These are phyloP conservation scores for Phoenix roebelenii DNA, from an alignment of 176 grass and related monocot species.

Conservation along the genomic window DNA sequence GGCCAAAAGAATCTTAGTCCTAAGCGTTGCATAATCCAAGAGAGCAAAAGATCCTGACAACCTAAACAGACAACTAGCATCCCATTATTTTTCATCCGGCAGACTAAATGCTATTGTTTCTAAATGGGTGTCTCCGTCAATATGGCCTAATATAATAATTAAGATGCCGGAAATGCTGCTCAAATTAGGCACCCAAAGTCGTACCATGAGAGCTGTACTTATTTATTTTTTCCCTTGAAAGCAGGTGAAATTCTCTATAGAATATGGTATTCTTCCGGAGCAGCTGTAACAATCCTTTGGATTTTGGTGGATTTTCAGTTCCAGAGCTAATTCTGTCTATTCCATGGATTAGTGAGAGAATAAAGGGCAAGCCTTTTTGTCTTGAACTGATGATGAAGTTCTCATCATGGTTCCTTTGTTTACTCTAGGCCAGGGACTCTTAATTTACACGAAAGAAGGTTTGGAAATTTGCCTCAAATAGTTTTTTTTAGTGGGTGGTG, in stretches of 20 bases:
- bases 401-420: conserved; percentile 4
- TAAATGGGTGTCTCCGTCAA: not conserved
- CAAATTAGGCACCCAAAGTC: conserved; percentile 22
- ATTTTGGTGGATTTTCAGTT: not conserved
- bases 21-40: conserved; percentile 16
- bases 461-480: too few relatives aligned
- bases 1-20: conserved; percentile 13
- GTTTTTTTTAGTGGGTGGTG: too few relatives aligned
- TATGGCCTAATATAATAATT: too few relatives aligned
- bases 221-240: not conserved
- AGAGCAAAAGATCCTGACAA: conserved; percentile 1
- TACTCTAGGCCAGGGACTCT: conserved; percentile 9
- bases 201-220: conserved; percentile 3
- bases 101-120: not conserved
- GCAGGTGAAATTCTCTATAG: conserved; percentile 22
- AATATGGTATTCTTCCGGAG: conserved; percentile 12
- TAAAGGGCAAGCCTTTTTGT: conserved; percentile 25
- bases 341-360: conserved; percentile 31
- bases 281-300: conserved; percentile 35
- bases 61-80: conserved; percentile 19
- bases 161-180: too few relatives aligned
- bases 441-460: not conserved
- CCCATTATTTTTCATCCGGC: conserved; percentile 1
- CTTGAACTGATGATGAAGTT: conserved; percentile 36
- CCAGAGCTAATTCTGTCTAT: conserved; percentile 63